phyloP scores from a whole-genome alignment of 305 asterid species.

The Fraxinus nigra region DNA sequence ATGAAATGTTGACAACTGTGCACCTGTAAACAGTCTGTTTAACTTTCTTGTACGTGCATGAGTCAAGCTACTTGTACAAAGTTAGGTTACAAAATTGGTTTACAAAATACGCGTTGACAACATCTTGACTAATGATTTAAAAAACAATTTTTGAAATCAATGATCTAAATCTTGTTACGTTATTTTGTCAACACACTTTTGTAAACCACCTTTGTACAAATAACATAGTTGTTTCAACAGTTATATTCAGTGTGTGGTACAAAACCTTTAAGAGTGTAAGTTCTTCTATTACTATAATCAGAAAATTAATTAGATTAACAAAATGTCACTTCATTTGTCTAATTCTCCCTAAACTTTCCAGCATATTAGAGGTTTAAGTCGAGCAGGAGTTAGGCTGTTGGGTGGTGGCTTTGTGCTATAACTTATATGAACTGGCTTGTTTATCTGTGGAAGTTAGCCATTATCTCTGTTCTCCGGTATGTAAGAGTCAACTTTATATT shows the following conservation, averaged over 20 bases:
- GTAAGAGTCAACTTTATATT: background rate
- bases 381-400: background rate
- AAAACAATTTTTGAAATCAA: too few species aligned
- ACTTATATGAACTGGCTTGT: background rate
- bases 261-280: constrained; percentile 21
- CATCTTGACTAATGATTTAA: too few species aligned
- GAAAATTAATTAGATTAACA: constrained; percentile 6
- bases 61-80: too few species aligned
- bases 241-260: constrained; percentile 11
- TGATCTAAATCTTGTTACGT: too few species aligned
- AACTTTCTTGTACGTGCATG: background rate
- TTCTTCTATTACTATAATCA: constrained; percentile 10
- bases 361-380: background rate
- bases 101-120: too few species aligned
- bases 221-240: background rate
- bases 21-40: background rate
- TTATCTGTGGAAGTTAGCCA: background rate
- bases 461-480: background rate
- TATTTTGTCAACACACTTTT: too few species aligned
- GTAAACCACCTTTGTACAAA: too few species aligned
- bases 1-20: background rate
- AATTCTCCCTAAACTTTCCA: background rate
- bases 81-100: too few species aligned
- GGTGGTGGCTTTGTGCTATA: background rate
- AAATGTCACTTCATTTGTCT: background rate